These are phyloP conservation scores for Moesziomyces antarcticus DNA, from an alignment of 1,284 basidiomycete species.

Conservation along the genomic window DNA sequence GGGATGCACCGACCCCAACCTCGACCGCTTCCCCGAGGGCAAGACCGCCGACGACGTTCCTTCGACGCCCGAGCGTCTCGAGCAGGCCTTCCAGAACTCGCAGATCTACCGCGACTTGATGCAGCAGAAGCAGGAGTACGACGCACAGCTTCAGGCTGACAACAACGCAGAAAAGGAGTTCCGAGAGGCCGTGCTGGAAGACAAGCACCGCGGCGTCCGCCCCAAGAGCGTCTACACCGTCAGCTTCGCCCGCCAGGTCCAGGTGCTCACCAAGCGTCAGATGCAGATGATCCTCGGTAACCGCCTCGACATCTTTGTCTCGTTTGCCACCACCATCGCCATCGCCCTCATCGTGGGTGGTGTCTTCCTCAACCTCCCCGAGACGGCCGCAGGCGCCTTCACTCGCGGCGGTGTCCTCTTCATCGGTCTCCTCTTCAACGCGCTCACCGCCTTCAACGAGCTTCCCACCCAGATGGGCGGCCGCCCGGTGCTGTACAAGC, in stretches of 20 bases:
- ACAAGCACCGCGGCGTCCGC: slow-evolving; percentile 41
- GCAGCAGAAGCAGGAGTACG: slow-evolving; percentile 66
- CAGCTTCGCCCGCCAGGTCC: slow-evolving; percentile 31
- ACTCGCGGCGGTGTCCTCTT: slow-evolving; percentile 60
- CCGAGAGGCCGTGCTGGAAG: slow-evolving; percentile 35
- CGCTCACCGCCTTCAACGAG: slow-evolving; percentile 70
- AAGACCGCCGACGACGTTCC: slow-evolving; percentile 36
- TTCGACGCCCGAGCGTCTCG: slow-evolving; percentile 45
- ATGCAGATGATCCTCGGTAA: slow-evolving; percentile 83
- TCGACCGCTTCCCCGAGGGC: slow-evolving; percentile 71
- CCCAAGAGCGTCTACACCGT: slow-evolving; percentile 40
- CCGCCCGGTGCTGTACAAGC: slow-evolving; percentile 78
- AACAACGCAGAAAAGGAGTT: slow-evolving; percentile 33
- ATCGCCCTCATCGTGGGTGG: slow-evolving; percentile 81
- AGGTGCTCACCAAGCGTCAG: slow-evolving; percentile 78
- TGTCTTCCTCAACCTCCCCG: slow-evolving; percentile 73
- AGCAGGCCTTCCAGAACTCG: slow-evolving; percentile 39
- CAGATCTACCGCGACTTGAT: slow-evolving; percentile 33
- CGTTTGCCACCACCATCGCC: slow-evolving; percentile 63
- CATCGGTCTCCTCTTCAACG: slow-evolving; percentile 63
- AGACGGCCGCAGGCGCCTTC: slow-evolving; percentile 54
- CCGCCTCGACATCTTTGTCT: slow-evolving; percentile 76
- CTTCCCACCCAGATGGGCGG: slow-evolving; percentile 76
- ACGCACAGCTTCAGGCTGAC: slow-evolving; percentile 32
- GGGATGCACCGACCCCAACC: slow-evolving; percentile 76